Percentiles rank a stretch among this genome's conserved stretches.
phyloP scores from a whole-genome alignment of 768 basidiomycete genomes.

The Cubamyces sp. region DNA sequence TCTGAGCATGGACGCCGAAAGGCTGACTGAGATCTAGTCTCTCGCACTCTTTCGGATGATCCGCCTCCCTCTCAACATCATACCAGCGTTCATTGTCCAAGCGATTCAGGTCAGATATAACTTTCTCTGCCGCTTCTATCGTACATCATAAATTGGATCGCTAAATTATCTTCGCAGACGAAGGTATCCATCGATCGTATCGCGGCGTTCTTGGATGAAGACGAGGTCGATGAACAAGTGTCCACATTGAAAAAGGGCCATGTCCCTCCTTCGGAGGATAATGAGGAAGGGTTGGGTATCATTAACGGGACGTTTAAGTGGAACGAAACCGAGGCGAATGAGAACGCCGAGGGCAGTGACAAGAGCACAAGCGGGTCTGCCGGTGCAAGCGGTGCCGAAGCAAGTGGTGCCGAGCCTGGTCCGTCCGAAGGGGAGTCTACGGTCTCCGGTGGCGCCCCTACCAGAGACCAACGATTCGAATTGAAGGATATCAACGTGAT shows the following conservation, averaged over 20 bases:
- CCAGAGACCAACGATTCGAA: conserved; percentile 59
- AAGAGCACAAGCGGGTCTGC: conserved; percentile 21
- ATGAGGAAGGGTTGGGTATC: conserved; percentile 48
- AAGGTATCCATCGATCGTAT: conserved; percentile 66
- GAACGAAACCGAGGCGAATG: conserved; percentile 51
- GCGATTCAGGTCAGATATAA: conserved; percentile 54
- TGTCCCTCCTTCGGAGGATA: conserved; percentile 31
- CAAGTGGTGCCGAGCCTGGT: conserved; percentile 5
- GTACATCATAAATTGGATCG: neutral
- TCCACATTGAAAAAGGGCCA: conserved; percentile 52
- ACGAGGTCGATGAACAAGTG: conserved; percentile 64
- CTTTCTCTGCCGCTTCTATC: neutral
- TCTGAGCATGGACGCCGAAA: too few species aligned
- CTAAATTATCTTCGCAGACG: conserved; percentile 38
- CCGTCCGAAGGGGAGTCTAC: conserved; percentile 8
- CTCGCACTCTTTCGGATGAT: conserved; percentile 89
- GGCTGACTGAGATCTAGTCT: conserved; percentile 43
- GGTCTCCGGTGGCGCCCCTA: conserved; percentile 27
- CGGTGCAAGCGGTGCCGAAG: conserved; percentile 4
- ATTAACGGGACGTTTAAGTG: conserved; percentile 58
- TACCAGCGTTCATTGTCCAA: conserved; percentile 81
- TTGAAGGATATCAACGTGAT: conserved; percentile 64
- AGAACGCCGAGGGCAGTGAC: conserved; percentile 27
- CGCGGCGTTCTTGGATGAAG: conserved; percentile 60
- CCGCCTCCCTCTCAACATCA: conserved; percentile 72